Base-by-base conservation (phyloP, 495 filamentous ascomycete genomes). In the Symbiotaphrina buchneri region DNA sequence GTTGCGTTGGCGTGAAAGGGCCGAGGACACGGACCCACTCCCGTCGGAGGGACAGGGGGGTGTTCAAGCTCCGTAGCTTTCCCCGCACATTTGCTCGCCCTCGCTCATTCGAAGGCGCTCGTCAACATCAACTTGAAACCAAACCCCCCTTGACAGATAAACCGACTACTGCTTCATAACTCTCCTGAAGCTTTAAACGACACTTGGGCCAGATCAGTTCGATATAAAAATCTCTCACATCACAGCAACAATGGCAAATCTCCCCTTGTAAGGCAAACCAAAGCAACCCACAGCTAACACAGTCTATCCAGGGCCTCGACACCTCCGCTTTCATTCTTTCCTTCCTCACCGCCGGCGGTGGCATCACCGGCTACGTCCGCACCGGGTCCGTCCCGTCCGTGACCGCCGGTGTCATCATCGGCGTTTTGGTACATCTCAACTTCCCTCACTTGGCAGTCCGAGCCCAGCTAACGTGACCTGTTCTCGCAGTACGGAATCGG, bases 311-410 rank as follows among this genome's bases (percentile, higher is more conserved):
- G 45, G 39, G 48, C 28, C 48, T 55, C 39, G 49, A 56, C 36
- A 44, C 46, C 39, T 60, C 70, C 41, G 80, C 85, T 30, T 73
- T 72, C 50, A 41, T 75, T 41, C 74, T 97, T 49, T 76, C 73
- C 31, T 59, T 66, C 41, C 61, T 97, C 18, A 93, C 82, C 37
- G 81, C 81, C 30, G 57, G 74, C 26, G 87, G 87, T 40, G 87
- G 87, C 36, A 70, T 71, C 32, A 74, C 76, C 41, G 87, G 87
- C 45, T 97, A 74, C 51, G 55, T 60, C 20, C 72, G 71, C 44
- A 87, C 82, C 0, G 71, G 78, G 35, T 93, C 83, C 16, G 47
- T 84, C 36, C 85, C 85, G 23, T 91, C 82, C 10, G 56, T 95
- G 38, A 64, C 61, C 1, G 87, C 87, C 14, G 87, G 87, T 19